phyloP scores from a whole-genome alignment of 345 rosid genomes.

The Ceriops tagal region DNA sequence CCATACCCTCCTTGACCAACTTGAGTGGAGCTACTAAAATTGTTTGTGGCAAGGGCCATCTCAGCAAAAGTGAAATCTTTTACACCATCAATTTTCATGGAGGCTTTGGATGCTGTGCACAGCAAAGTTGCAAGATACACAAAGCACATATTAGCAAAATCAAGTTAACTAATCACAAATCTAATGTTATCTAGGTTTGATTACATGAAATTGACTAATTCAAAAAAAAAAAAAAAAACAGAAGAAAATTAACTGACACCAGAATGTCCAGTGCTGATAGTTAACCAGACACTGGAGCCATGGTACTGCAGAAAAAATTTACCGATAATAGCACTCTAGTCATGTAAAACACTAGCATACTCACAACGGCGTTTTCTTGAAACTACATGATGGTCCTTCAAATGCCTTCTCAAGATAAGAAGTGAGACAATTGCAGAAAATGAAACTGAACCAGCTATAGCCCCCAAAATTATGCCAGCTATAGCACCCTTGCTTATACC shows the following conservation, averaged over 20 bases:
- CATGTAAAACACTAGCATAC: conserved; percentile 22
- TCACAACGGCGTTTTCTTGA: conserved; percentile 57
- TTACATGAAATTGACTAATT: too few species aligned
- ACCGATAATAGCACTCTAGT: neutral
- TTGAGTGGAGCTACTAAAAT: conserved; percentile 55
- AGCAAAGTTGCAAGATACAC: conserved; percentile 17
- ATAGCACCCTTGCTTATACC: conserved; percentile 57
- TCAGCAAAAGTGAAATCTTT: conserved; percentile 69
- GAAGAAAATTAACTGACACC: neutral
- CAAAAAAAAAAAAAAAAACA: too few species aligned
- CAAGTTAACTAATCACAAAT: too few species aligned
- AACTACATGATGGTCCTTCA: conserved; percentile 39
- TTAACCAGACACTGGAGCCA: neutral
- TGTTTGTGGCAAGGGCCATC: conserved; percentile 60
- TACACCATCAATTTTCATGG: conserved; percentile 69
- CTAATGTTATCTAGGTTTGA: too few species aligned
- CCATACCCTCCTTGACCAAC: conserved; percentile 99
- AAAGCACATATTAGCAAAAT: too few species aligned
- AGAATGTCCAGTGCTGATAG: neutral
- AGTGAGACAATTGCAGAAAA: conserved; percentile 66
- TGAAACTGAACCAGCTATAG: conserved; percentile 62
- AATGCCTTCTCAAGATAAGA: conserved; percentile 47
- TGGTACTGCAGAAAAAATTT: neutral
- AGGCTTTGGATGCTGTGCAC: conserved; percentile 50
- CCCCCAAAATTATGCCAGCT: conserved; percentile 63